Conservation (phyloP, 2,329 filamentous ascomycete species). For the Colletotrichum lini region DNA sequence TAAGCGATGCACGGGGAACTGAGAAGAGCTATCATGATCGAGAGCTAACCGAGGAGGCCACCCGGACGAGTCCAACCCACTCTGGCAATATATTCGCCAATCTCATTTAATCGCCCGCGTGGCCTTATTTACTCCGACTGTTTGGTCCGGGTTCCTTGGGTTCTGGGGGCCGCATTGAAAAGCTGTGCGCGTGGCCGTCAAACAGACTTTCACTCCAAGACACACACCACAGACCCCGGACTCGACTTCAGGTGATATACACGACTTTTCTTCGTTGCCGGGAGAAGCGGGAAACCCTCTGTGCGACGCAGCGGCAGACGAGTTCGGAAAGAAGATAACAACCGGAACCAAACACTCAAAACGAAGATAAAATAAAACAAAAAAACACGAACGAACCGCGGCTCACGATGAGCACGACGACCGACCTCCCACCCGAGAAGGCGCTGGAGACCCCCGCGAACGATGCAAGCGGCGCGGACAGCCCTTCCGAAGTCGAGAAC, state of each 20-base stretch:
- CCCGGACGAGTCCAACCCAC: neutral
- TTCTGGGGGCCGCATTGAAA: constrained; percentile 29
- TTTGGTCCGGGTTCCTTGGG: neutral
- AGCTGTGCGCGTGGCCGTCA: constrained; percentile 21
- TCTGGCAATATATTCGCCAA: constrained; percentile 25
- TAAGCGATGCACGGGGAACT: neutral
- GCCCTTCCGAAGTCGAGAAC: constrained; percentile 25
- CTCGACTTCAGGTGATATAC: constrained; percentile 3
- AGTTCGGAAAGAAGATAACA: too few species aligned
- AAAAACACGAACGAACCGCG: neutral
- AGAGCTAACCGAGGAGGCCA: neutral
- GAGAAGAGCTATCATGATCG: neutral
- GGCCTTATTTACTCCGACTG: constrained; percentile 3
- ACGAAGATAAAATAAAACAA: neutral
- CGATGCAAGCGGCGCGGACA: constrained; percentile 22
- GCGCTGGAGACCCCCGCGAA: constrained; percentile 20
- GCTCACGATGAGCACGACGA: constrained; percentile 28
- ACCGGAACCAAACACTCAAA: too few species aligned
- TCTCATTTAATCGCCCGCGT: neutral
- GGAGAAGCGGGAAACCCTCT: neutral
- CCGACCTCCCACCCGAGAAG: constrained; percentile 31
- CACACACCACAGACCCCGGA: constrained; percentile 7
- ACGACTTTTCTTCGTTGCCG: neutral
- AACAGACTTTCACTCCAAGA: constrained; percentile 14
- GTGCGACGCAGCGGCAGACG: too few species aligned